Conservation (phyloP, 495 filamentous ascomycete genomes). For the Daldinia bambusicola region DNA sequence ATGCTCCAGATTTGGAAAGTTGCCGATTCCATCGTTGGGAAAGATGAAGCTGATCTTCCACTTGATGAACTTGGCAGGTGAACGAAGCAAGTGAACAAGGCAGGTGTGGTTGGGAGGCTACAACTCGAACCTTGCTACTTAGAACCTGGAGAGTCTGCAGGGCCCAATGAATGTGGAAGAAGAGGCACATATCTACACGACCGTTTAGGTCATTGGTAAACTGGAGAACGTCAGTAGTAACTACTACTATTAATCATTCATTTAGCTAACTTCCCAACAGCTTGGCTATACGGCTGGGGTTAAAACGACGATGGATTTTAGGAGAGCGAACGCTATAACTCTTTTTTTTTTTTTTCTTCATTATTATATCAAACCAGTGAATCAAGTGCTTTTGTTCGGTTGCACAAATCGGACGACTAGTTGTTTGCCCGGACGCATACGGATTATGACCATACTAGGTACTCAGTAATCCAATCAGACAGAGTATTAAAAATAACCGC, state of each 20-base stretch:
- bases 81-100: constrained; percentile 5
- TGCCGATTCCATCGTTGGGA: constrained; percentile 86
- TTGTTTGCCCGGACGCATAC: neutral
- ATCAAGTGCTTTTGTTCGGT: neutral
- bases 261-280: neutral
- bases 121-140: neutral
- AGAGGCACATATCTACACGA: neutral
- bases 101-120: neutral
- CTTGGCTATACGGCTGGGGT: neutral
- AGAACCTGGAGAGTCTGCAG: neutral
- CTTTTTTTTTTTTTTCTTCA: neutral
- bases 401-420: neutral
- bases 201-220: neutral
- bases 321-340: neutral
- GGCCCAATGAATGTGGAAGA: neutral
- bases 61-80: constrained; percentile 77
- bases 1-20: constrained; percentile 96
- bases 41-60: constrained; percentile 79
- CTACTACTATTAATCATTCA: neutral
- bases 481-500: too few species aligned
- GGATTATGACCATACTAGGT: neutral
- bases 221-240: neutral
- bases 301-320: neutral
- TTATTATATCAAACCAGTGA: neutral
- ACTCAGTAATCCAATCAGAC: too few species aligned